Evolutionary conservation across 2,329 filamentous ascomycete species (phyloP), one percentile per base, ranked within the genome.

Genomic region (Exserohilum turcica): DNA sequence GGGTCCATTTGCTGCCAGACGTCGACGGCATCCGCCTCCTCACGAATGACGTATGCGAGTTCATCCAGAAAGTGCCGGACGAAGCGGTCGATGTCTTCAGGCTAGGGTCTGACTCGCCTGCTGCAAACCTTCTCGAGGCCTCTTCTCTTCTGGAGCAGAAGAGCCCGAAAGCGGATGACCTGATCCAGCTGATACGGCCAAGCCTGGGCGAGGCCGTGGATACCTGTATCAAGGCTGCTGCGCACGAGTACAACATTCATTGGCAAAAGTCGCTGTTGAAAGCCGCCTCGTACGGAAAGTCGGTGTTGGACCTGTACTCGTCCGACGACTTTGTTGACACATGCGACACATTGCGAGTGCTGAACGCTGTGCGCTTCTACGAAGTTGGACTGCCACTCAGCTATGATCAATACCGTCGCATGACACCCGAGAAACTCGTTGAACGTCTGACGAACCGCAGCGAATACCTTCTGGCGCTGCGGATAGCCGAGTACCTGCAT

Each of bases 251-350:
- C 71, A 91, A 87, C 65, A 81, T 88, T 2, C 86, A 93, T 68
- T 96, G 92, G 91, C 94, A 99, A 71, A 99, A 97, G 72, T 86
- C 95, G 64, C 81, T 99, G 1, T 81, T 99, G n/a, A 95, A 95
- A 72, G 94, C 94, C 5, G 94, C 94, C 0, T 97, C 93, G 0
- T 97, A 97, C 72, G 94, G 94, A 56, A 99, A 99, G 74, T 97
- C 94, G 0, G 94, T 97, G 0, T 82, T 99, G 3, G 94, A 97
- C 66, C 86, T 97, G 10, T 99, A 97, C 77, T 97, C 94, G 74
- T 97, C 92, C 69, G 94, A 99, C 68, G 93, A 99, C 61, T 99
- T 97, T 75, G 94, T 99, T 48, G 93, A 97, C 59, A 97, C 97
- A 88, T 96, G 92, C 64, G 93, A 99, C 74, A 94, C 88, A 0